These are phyloP conservation scores for Fusarium haematococcum DNA, from an alignment of 2,329 filamentous ascomycete species.

Conservation along the genomic window DNA sequence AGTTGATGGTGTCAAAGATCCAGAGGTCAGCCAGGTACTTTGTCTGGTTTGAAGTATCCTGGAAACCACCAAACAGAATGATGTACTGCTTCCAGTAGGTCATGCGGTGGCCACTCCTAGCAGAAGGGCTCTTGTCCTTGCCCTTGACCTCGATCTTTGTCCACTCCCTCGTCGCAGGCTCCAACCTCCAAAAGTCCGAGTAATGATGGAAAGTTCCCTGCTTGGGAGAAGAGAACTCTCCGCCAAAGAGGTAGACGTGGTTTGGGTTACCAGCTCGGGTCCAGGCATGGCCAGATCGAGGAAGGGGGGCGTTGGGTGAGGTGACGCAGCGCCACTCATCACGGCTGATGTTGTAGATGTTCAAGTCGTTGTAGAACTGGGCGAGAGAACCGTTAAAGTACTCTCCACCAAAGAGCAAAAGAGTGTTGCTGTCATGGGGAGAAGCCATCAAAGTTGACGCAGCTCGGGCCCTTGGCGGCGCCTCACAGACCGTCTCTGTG, in stretches of 20 bases:
- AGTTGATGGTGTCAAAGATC: conserved; percentile 93
- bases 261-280: conserved; percentile 87
- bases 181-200: conserved; percentile 96
- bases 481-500: conserved; percentile 79
- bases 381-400: conserved; percentile 94
- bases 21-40: conserved; percentile 94
- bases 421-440: conserved; percentile 85
- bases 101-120: conserved; percentile 93
- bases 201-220: conserved; percentile 99
- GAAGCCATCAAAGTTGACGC: conserved; percentile 87
- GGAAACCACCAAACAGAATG: conserved; percentile 94
- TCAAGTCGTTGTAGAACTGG: conserved; percentile 74
- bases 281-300: conserved; percentile 94
- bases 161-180: conserved; percentile 89
- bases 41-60: conserved; percentile 94
- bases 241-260: conserved; percentile 91
- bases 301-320: conserved; percentile 90
- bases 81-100: conserved; percentile 98
- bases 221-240: conserved; percentile 96
- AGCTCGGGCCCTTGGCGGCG: conserved; percentile 80
- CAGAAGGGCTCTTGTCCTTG: conserved; percentile 82
- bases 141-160: conserved; percentile 84
- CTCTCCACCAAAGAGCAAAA: conserved; percentile 94
- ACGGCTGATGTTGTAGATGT: conserved; percentile 80
- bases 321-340: conserved; percentile 94